Percentiles rank a stretch among this genome's conserved stretches.
phyloP scores from a whole-genome alignment of 768 basidiomycete genomes.

The Hericium rajendrae region DNA sequence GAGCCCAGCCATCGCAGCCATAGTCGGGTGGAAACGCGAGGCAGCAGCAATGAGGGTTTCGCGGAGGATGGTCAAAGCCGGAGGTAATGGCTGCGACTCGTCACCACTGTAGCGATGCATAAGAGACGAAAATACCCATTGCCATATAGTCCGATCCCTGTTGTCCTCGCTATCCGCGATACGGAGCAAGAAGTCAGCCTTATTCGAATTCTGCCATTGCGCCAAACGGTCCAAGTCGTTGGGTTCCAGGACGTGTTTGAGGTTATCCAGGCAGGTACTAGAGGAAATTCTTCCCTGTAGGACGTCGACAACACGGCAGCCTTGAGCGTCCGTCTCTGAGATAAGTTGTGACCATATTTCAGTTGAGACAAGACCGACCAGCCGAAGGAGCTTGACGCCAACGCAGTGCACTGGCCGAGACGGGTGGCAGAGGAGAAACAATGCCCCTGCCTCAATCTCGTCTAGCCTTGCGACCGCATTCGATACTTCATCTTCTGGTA shows the following conservation, averaged over 20 bases:
- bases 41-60: conserved; percentile 60
- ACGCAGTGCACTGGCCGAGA: conserved; percentile 38
- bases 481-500: conserved; percentile 32
- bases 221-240: conserved; percentile 50
- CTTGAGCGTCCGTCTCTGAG: conserved; percentile 10
- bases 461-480: conserved; percentile 36
- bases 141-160: conserved; percentile 66
- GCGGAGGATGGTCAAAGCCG: conserved; percentile 42
- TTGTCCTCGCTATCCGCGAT: conserved; percentile 65
- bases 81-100: conserved; percentile 39
- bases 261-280: conserved; percentile 44
- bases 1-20: conserved; percentile 67
- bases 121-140: conserved; percentile 58
- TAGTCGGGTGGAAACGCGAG: conserved; percentile 59
- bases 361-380: conserved; percentile 39
- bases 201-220: conserved; percentile 54
- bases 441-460: conserved; percentile 60
- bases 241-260: conserved; percentile 57
- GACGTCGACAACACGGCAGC: conserved; percentile 36
- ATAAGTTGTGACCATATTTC: conserved; percentile 29
- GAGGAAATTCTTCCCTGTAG: conserved; percentile 41
- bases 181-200: conserved; percentile 47
- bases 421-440: conserved; percentile 67
- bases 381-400: conserved; percentile 57
- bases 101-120: conserved; percentile 29